Percentiles rank a stretch among this genome's conserved stretches.
These are phyloP conservation scores for Candida khao-thaluensis DNA, from an alignment of 805 yeast species.

Conservation along the genomic window DNA sequence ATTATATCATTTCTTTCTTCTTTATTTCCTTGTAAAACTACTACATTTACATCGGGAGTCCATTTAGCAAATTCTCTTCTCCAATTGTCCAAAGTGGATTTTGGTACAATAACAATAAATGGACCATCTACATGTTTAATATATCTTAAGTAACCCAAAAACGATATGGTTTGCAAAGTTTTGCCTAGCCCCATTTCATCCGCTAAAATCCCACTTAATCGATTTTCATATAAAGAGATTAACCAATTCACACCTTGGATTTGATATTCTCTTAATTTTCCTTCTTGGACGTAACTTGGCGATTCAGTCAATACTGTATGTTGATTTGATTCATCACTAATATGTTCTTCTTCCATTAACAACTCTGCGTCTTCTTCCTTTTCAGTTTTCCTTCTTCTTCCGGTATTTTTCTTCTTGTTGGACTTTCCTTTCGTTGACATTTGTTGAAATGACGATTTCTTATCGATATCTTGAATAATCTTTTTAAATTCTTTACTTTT, in stretches of 20 bases:
- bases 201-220: constrained; percentile 88
- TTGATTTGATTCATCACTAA: constrained; percentile 41
- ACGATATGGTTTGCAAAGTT: constrained; percentile 91
- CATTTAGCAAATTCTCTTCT: constrained; percentile 88
- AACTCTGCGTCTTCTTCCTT: constrained; percentile 85
- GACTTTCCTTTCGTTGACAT: constrained; percentile 18
- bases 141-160: constrained; percentile 83
- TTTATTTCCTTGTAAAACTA: constrained; percentile 87
- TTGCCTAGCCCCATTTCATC: constrained; percentile 99
- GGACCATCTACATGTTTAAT: constrained; percentile 83
- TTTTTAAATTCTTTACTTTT: constrained; percentile 72
- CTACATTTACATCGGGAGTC: constrained; percentile 91
- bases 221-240: constrained; percentile 81
- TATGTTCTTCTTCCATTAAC: constrained; percentile 44
- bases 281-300: constrained; percentile 70
- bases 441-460: constrained; percentile 41
- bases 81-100: constrained; percentile 96
- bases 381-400: constrained; percentile 66
- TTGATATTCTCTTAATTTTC: constrained; percentile 85
- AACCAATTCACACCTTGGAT: constrained; percentile 95
- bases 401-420: constrained; percentile 24
- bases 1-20: constrained; percentile 69
- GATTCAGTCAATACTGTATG: constrained; percentile 77
- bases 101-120: constrained; percentile 87
- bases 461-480: constrained; percentile 56